Evolutionary conservation across 2,329 filamentous ascomycete genomes (phyloP).

Genomic region (Trichoderma asperellum): DNA sequence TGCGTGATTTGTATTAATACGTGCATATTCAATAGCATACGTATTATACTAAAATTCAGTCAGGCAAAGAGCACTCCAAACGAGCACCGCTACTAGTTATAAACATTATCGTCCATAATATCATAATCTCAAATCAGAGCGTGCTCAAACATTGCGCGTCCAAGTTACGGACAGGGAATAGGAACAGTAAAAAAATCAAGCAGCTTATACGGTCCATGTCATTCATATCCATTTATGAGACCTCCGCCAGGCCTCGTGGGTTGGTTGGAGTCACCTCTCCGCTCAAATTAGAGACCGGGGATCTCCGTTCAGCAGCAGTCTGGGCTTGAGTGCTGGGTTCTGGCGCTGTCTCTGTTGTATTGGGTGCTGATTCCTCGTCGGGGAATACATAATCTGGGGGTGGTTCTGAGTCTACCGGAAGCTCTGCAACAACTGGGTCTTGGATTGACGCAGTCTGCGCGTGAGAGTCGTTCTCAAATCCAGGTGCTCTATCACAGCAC

Average conservation of each 20-base stretch:
- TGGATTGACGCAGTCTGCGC: conserved; percentile 5
- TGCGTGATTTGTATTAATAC: not conserved
- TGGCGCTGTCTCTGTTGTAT: not conserved
- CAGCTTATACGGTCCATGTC: too few relatives aligned
- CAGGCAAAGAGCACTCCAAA: not conserved
- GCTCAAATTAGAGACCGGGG: not conserved
- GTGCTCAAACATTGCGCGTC: not conserved
- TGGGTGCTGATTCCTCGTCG: not conserved
- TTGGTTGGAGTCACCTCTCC: not conserved
- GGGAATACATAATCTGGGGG: conserved; percentile 15
- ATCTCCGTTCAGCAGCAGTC: not conserved
- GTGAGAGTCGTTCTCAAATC: conserved; percentile 16
- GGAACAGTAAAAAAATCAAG: not conserved
- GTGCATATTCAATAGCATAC: not conserved
- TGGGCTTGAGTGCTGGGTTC: not conserved
- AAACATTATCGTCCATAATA: not conserved
- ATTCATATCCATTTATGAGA: not conserved
- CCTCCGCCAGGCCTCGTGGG: not conserved
- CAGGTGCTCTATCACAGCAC: conserved; percentile 24
- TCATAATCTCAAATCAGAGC: not conserved
- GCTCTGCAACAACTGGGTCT: conserved; percentile 13
- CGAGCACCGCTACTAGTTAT: not conserved
- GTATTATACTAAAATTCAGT: not conserved
- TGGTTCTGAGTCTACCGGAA: conserved; percentile 20
- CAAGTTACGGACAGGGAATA: not conserved